phyloP scores from a whole-genome alignment of 225 moss, liverwort and hornwort species.

The Polytrichum formosum region DNA sequence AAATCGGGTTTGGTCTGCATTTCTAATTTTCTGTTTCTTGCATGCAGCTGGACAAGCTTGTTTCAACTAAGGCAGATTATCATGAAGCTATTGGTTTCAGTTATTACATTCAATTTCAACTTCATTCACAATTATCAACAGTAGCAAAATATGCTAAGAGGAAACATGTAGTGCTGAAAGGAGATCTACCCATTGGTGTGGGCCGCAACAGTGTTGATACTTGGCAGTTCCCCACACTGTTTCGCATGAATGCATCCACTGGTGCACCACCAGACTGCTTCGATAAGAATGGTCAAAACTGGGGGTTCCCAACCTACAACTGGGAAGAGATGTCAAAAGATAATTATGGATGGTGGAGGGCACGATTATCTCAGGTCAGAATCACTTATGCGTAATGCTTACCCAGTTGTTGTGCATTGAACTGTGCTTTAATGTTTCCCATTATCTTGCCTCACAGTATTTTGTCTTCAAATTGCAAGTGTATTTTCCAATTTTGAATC shows the following conservation, averaged over 20 bases:
- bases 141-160: conserved; percentile 76
- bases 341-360: conserved; percentile 92
- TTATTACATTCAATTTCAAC: conserved; percentile 85
- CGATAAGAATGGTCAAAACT: conserved; percentile 81
- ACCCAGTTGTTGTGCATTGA: too few species aligned
- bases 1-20: too few species aligned
- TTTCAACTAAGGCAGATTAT: conserved; percentile 47
- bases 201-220: conserved; percentile 93
- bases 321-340: conserved; percentile 98
- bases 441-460: too few species aligned
- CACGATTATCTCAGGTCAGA: conserved; percentile 78
- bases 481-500: too few species aligned
- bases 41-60: conserved; percentile 70
- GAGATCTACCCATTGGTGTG: conserved; percentile 91
- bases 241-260: conserved; percentile 87
- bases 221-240: conserved; percentile 76
- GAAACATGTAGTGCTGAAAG: conserved; percentile 76
- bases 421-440: too few species aligned
- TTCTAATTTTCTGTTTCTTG: too few species aligned
- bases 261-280: conserved; percentile 96
- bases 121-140: conserved; percentile 76
- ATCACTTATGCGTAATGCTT: neutral
- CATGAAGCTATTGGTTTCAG: conserved; percentile 60
- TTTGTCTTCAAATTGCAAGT: too few species aligned
- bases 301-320: conserved; percentile 92